Base-by-base conservation (phyloP, 2,329 filamentous ascomycete species). In the Phaeosphaeriaceae sp. region DNA sequence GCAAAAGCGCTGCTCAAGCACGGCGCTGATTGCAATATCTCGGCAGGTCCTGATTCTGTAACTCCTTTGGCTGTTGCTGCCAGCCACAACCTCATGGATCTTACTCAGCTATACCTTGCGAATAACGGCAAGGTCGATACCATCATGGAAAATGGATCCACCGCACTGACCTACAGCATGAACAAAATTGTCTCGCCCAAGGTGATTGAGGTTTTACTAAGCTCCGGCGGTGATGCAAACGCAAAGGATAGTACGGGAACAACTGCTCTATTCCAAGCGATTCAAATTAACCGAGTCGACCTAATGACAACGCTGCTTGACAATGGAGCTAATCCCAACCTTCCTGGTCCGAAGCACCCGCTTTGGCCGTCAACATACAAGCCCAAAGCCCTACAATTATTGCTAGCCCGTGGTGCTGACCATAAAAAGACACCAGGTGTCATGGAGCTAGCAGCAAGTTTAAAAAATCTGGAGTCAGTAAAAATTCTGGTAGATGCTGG, bases 281-380 rank as follows among this genome's bases (percentile, higher is more conserved):
- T 88, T 43, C 77, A 79, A 40, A 74, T 75, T 15, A 79, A 78
- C 9, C 79, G 86, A 5, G 71, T 79, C 40, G 84, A 87, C 49
- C 75, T 87, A 1, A 80, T 87, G 50, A 76, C 71, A 1, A 64
- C 74, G 3, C 67, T 84, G 13, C 70, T 85, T 2, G 78, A 87
- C 42, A 79, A 85, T 46, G 80, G 82, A 3, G 87, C 87, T 2
- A 81, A 88, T 60, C 81, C 86, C 7, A 89, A 90, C 64, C 74
- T 88, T 5, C 87, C 87, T 1, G 86, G 84, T 1, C 85, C 86
- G 9, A 87, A 88, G 68, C 83, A 89, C 72, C 82, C 86, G 71
- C 77, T 89, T 18, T 87, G 86, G 86, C 84, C 85, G 2, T 78
- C 85, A 0, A 81, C 81, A 0, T 83, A 85, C 69, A 79, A 86